Evolutionary conservation across 306 rosid species (phyloP).

Genomic region (Luffa acutangula): DNA sequence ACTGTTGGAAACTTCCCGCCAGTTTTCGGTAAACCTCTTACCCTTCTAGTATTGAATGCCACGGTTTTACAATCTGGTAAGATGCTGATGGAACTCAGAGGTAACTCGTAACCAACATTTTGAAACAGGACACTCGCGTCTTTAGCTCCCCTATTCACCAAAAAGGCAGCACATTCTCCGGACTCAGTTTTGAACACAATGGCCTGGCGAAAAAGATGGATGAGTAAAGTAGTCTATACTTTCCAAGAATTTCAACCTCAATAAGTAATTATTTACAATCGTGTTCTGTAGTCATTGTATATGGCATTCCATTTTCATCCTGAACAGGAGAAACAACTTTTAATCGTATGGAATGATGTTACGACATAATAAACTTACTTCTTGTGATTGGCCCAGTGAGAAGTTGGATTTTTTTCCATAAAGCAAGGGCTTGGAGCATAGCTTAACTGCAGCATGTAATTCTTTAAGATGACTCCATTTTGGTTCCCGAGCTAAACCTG

Average conservation of each 20-base stretch:
- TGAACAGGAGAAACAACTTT: not conserved
- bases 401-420: slow-evolving; percentile 12
- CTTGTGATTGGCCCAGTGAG: slow-evolving; percentile 17
- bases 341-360: not conserved
- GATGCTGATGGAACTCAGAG: slow-evolving; percentile 26
- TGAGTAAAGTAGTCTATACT: not conserved
- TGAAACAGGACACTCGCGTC: slow-evolving; percentile 17
- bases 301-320: not conserved
- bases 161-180: slow-evolving; percentile 36
- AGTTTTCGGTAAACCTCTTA: not conserved
- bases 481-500: slow-evolving; percentile 15
- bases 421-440: slow-evolving; percentile 15
- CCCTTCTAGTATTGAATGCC: slow-evolving; percentile 32
- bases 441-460: slow-evolving; percentile 38
- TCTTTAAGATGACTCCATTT: slow-evolving; percentile 15
- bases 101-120: slow-evolving; percentile 13
- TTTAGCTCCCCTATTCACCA: slow-evolving; percentile 22
- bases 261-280: not conserved
- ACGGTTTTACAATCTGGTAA: slow-evolving; percentile 29
- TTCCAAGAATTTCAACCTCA: not conserved
- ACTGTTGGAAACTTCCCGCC: not conserved
- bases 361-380: slow-evolving; percentile 4
- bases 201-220: slow-evolving; percentile 12
- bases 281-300: not conserved
- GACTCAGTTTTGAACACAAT: slow-evolving; percentile 18